These are phyloP conservation scores for Ustilago crameri DNA, from an alignment of 1,284 basidiomycete species.

Conservation along the genomic window DNA sequence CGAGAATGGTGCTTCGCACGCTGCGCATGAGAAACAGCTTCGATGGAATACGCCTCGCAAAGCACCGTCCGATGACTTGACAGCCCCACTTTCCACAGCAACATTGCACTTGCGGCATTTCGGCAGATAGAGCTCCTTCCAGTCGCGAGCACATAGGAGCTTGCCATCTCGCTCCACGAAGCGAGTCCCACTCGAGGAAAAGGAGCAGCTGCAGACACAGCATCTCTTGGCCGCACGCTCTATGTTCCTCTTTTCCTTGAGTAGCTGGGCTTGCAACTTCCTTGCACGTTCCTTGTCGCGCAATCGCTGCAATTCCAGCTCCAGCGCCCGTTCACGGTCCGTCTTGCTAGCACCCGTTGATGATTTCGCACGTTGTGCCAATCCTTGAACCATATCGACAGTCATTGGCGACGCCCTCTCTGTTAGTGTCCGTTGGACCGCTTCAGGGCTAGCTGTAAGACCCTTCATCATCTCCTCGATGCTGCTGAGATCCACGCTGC, in stretches of 20 bases:
- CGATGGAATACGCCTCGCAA: conserved; percentile 53
- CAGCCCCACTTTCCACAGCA: conserved; percentile 49
- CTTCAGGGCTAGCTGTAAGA: conserved; percentile 33
- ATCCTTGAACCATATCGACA: background rate
- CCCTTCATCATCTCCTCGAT: conserved; percentile 56
- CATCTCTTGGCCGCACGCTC: conserved; percentile 43
- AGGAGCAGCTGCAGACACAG: conserved; percentile 52
- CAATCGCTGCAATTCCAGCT: conserved; percentile 35
- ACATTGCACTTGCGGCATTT: conserved; percentile 58
- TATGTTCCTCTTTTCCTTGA: conserved; percentile 33
- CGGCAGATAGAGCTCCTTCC: conserved; percentile 57
- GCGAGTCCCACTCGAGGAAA: conserved; percentile 45
- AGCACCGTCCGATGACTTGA: conserved; percentile 59
- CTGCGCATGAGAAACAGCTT: conserved; percentile 56
- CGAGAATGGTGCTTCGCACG: conserved; percentile 50
- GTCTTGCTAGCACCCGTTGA: conserved; percentile 12
- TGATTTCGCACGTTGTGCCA: conserved; percentile 6
- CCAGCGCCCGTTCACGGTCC: conserved; percentile 26
- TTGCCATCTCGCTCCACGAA: conserved; percentile 59
- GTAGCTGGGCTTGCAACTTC: conserved; percentile 31
- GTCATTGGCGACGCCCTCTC: background rate
- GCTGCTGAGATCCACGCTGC: conserved; percentile 37
- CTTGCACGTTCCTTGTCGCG: conserved; percentile 33
- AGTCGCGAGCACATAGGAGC: conserved; percentile 53
- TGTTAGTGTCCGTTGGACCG: conserved; percentile 16